Base-by-base conservation (phyloP, 2,329 filamentous ascomycete genomes). In the Acrocalymma vagum region DNA sequence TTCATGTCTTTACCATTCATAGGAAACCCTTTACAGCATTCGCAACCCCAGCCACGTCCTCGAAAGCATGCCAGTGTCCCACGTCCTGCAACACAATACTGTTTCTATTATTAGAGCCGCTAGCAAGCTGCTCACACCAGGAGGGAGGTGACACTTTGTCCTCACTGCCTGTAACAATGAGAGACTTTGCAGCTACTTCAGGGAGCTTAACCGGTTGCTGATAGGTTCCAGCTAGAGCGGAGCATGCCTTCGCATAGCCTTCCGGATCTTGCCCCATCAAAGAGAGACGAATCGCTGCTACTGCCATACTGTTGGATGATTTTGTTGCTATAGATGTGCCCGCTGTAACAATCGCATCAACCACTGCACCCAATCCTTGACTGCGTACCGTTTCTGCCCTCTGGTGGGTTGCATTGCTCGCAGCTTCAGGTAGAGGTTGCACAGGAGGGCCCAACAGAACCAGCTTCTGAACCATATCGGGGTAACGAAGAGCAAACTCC, bases 171-270 rank as follows among this genome's bases (percentile, higher is more conserved):
- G 74, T 75, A 2, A 81, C 44, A 27, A 81, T 49, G 4, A 78
- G 34, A 11, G 47, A 47, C 26, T 51, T 31, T 3, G 51, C 36
- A n/a, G n/a, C n/a, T n/a, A n/a, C n/a, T n/a, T n/a, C n/a, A n/a
- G n/a, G n/a, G n/a, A n/a, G n/a, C n/a, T n/a, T n/a, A n/a, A n/a
- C n/a, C n/a, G n/a, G n/a, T n/a, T n/a, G n/a, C 13, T 42, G 14
- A 2, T 55, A 16, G 6, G 56, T 44, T 14, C 60, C 48, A 3
- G 74, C 79, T 20, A 82, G 63, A 3, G 79, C 79, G 18, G 65
- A 64, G 27, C 76, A 78, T 0, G 71, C 79, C 45, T 82, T 83
- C 1, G 79, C 79, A 55, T 81, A 83, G 1, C 75, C 76, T 46
- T 83, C 79, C 0, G 76, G 68, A 47, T 80, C 74, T 46, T 79